Evolutionary conservation across 2,329 filamentous ascomycete genomes (phyloP), one percentile per base, ranked within the genome.

Genomic region (Penicillium sp.): DNA sequence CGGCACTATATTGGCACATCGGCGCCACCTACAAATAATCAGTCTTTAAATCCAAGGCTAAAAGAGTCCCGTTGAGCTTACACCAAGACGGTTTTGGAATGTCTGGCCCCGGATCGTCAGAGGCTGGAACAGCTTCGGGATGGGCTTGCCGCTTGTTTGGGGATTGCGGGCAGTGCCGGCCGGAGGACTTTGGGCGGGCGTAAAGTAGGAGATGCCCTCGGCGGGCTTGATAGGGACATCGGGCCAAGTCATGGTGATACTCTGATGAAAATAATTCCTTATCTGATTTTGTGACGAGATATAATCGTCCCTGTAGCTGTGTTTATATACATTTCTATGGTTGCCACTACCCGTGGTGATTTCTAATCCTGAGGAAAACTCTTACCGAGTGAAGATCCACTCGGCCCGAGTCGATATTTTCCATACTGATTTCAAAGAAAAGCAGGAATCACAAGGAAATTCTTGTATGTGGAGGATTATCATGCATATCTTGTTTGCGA

Each of bases 21-120:
- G 79, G 79, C 2, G 75, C 50, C 15, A 52, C 36, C 48, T 51
- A 29, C 15, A 13, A 18, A 28, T n/a, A 27, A 11, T 27, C 25
- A 13, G 4, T 6, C 12, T 4, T 27, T 11, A 13, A n/a, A 13
- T 5, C 25, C 9, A n/a, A 13, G 25, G 10, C 6, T 5, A 11
- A 27, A n/a, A 4, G 11, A 6, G 9, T 27, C 10, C 4, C 10
- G 11, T 27, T 4, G 11, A 27, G 47, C 64, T 47, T 55, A 72
- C 69, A 51, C 77, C 74, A 45, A 84, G 77, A 48, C 80, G 76
- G 61, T 83, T 84, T 47, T 79, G 79, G 13, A 84, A 68, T 0
- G 73, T 76, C 20, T 77, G 47, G 3, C 75, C 75, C n/a, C 76
- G 67, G 29, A 80, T 55, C 52, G 73, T 76, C 35, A 80, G 56